A percentile compares a stretch with the other conserved stretches of the same genome.
These are phyloP conservation scores for Picochlorum sp. DNA, from an alignment of 139 green algal genomes.

Conservation along the genomic window DNA sequence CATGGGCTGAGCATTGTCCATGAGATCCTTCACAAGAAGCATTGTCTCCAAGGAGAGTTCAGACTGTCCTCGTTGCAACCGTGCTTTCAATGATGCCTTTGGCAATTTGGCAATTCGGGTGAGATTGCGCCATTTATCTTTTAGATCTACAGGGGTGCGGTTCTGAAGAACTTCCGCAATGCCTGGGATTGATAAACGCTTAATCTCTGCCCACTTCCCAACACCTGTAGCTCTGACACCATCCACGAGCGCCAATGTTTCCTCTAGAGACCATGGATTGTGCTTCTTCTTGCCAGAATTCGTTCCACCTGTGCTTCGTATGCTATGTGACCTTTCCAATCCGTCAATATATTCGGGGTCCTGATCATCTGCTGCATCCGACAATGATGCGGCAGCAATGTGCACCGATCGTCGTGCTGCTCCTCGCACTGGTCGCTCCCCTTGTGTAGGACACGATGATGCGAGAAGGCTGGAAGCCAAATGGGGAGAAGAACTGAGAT, in stretches of 20 bases:
- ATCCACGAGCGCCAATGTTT: constrained; percentile 62
- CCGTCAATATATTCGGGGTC: background rate
- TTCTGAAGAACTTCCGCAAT: constrained; percentile 16
- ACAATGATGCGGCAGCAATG: constrained; percentile 6
- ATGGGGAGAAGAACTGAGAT: constrained; percentile 8
- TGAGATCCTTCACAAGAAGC: constrained; percentile 11
- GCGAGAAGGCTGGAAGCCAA: constrained; percentile 1
- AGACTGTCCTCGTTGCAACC: constrained; percentile 11
- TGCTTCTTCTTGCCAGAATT: constrained; percentile 42
- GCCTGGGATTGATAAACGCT: constrained; percentile 16
- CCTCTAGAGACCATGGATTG: constrained; percentile 52
- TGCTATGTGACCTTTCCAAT: background rate
- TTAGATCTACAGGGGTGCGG: constrained; percentile 28
- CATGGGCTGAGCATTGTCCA: background rate
- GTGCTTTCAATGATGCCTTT: constrained; percentile 18
- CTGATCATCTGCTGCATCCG: background rate
- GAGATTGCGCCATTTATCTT: constrained; percentile 43
- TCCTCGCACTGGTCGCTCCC: constrained; percentile 2
- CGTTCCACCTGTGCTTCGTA: background rate
- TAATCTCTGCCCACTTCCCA: constrained; percentile 68
- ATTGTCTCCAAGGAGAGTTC: constrained; percentile 23
- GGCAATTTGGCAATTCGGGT: constrained; percentile 23
- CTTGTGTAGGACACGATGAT: background rate
- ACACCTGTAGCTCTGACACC: constrained; percentile 55
- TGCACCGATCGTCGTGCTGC: constrained; percentile 12